Conservation (phyloP, 2,329 filamentous ascomycete genomes). For the Colletotrichum sp. region DNA sequence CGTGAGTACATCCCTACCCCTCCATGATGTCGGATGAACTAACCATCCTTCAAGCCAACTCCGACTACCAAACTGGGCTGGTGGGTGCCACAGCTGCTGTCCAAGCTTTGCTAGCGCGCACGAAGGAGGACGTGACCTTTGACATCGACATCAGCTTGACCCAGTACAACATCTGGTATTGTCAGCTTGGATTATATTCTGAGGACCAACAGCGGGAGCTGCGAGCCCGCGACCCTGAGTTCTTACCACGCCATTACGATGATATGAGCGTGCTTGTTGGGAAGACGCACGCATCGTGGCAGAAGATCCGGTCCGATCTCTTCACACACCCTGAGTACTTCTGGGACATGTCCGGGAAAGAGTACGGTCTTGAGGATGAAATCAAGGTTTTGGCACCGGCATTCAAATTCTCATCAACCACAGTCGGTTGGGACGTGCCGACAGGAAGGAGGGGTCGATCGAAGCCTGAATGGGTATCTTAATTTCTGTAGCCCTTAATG, state of each 20-base stretch:
- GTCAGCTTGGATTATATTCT: conserved; percentile 24
- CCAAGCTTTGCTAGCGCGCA: conserved; percentile 22
- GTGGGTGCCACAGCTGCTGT: not conserved
- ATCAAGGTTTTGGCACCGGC: not conserved
- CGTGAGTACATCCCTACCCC: accelerated
- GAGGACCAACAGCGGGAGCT: conserved; percentile 18
- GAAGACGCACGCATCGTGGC: not conserved
- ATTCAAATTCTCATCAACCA: not conserved
- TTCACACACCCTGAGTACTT: not conserved
- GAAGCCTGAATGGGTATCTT: not conserved
- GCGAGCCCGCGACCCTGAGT: conserved; percentile 10
- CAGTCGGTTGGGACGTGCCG: accelerated
- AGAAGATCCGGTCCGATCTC: not conserved
- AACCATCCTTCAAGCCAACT: not conserved
- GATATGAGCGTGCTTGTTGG: not conserved
- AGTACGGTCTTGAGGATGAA: not conserved
- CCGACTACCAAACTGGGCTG: not conserved
- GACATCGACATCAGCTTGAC: conserved; percentile 29
- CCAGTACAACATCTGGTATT: conserved; percentile 31
- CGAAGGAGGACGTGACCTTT: conserved; percentile 22
- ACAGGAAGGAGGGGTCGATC: not conserved
- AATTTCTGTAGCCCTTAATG: accelerated
- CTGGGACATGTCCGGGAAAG: not conserved
- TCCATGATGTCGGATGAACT: accelerated
- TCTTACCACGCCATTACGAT: not conserved